Conservation (phyloP, 441 rosid genomes). For the Croton setiger region DNA sequence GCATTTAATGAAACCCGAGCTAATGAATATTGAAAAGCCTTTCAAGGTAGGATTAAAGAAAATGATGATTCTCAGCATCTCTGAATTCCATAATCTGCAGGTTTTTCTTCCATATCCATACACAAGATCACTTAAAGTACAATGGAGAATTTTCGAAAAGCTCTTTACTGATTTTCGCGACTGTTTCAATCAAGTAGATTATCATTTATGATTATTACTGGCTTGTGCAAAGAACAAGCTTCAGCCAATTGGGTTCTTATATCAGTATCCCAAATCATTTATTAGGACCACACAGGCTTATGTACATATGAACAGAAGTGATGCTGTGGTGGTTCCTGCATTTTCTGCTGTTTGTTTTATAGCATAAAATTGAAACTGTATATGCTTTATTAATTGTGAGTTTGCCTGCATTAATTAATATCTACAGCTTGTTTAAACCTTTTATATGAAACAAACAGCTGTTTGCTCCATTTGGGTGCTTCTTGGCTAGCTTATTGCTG, state of each 20-base stretch:
- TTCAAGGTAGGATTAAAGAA: neutral
- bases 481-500: neutral
- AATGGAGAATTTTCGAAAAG: conserved; percentile 77
- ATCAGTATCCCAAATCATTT: neutral
- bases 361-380: too few species aligned
- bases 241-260: conserved; percentile 65
- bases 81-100: conserved; percentile 30
- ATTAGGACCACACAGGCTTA: conserved; percentile 12
- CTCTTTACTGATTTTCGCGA: conserved; percentile 85
- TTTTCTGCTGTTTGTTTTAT: neutral
- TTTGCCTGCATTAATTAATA: too few species aligned
- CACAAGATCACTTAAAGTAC: conserved; percentile 61
- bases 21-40: neutral
- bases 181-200: conserved; percentile 57
- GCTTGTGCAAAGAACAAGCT: conserved; percentile 75
- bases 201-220: conserved; percentile 43
- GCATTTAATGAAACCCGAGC: neutral
- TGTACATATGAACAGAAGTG: neutral
- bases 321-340: neutral
- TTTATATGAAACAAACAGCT: neutral
- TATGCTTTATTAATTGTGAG: too few species aligned
- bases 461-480: neutral
- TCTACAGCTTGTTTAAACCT: too few species aligned
- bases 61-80: neutral
- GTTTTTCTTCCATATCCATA: conserved; percentile 84